A percentile compares a stretch with the other conserved stretches of the same genome.
Evolutionary conservation across 371 early-diverging fungal species (phyloP).

Genomic region (Mortierella polycephala): DNA sequence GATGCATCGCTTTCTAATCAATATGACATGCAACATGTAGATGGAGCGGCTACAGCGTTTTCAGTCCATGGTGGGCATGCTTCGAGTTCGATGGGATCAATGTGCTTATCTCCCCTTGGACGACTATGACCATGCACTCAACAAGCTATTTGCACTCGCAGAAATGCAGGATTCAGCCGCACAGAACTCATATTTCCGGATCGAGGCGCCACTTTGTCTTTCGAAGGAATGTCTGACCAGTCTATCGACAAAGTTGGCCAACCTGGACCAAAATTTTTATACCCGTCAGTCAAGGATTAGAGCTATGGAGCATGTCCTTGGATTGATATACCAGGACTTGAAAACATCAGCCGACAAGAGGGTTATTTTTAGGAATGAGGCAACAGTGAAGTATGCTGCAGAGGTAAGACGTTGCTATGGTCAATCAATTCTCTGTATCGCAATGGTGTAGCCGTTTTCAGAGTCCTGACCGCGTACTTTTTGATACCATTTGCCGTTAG

Average conservation of each 20-base stretch:
- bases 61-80: slow-evolving; percentile 41
- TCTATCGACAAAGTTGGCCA: slow-evolving; percentile 30
- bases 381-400: slow-evolving; percentile 46
- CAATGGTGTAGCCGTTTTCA: no score
- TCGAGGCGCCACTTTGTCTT: slow-evolving; percentile 47
- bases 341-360: slow-evolving; percentile 11
- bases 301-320: slow-evolving; percentile 46
- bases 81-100: slow-evolving; percentile 44
- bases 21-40: slow-evolving; percentile 5
- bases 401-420: slow-evolving; percentile 20
- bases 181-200: slow-evolving; percentile 15
- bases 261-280: slow-evolving; percentile 42
- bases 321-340: slow-evolving; percentile 44
- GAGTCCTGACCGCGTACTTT: no score
- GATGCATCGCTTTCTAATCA: not conserved
- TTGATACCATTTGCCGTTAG: slow-evolving; percentile 9
- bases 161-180: slow-evolving; percentile 13
- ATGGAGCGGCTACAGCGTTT: slow-evolving; percentile 29
- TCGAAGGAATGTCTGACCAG: slow-evolving; percentile 43
- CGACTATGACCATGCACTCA: slow-evolving; percentile 39
- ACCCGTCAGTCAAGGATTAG: slow-evolving; percentile 49
- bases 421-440: not conserved
- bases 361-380: slow-evolving; percentile 33
- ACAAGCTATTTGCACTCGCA: slow-evolving; percentile 34
- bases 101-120: slow-evolving; percentile 43